Conservation (phyloP, 805 yeast species). For the Yamadazyma sp. region DNA sequence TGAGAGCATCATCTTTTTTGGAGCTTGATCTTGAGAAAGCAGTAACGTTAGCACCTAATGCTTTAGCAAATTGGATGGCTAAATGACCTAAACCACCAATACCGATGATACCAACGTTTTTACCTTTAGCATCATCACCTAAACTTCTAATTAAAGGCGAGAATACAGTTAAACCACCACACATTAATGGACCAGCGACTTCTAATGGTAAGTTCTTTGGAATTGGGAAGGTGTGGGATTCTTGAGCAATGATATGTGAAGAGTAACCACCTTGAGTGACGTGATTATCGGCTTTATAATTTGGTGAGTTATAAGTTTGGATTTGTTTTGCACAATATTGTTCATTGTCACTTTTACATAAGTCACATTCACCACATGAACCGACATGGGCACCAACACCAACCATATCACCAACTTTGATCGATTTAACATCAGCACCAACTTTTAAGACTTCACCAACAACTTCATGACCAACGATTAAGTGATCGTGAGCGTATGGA, state of each 20-base stretch:
- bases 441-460: slow-evolving; percentile 59
- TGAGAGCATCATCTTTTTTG: slow-evolving; percentile 28
- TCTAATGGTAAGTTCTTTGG: slow-evolving; percentile 43
- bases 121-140: slow-evolving; percentile 20
- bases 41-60: slow-evolving; percentile 61
- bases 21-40: slow-evolving; percentile 35
- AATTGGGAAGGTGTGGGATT: slow-evolving; percentile 44
- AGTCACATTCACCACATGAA: slow-evolving; percentile 60
- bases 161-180: slow-evolving; percentile 56
- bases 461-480: slow-evolving; percentile 63
- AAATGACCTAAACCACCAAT: slow-evolving; percentile 69
- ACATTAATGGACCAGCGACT: slow-evolving; percentile 51
- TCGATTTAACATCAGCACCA: slow-evolving; percentile 52
- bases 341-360: slow-evolving; percentile 42
- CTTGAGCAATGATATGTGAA: slow-evolving; percentile 43
- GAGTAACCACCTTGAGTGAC: slow-evolving; percentile 49
- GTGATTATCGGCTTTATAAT: slow-evolving; percentile 27
- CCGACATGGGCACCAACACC: slow-evolving; percentile 74
- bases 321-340: slow-evolving; percentile 50
- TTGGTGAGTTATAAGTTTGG: slow-evolving; percentile 50
- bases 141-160: slow-evolving; percentile 40
- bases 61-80: slow-evolving; percentile 56
- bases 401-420: slow-evolving; percentile 68
- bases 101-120: slow-evolving; percentile 58
- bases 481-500: slow-evolving; percentile 22